A percentile compares a stretch with the other conserved stretches of the same genome.
phyloP scores from a whole-genome alignment of 2,329 filamentous ascomycete species.

The Aphanoascus verrucosus region DNA sequence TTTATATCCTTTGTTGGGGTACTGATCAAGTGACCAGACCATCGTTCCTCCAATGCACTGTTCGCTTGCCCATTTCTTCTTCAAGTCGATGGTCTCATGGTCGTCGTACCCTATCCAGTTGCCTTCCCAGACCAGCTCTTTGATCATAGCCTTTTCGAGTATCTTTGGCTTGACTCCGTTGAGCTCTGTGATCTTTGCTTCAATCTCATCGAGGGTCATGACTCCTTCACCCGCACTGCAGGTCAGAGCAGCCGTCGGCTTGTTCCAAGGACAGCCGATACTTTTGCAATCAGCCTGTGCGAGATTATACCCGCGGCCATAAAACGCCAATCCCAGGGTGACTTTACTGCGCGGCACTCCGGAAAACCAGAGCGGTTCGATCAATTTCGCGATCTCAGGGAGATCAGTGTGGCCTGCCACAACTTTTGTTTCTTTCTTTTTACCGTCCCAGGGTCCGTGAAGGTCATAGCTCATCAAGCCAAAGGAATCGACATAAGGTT shows the following conservation, averaged over 20 bases:
- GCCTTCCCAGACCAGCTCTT: slow-evolving; percentile 21
- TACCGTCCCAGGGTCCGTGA: slow-evolving; percentile 21
- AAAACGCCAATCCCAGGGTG: slow-evolving; percentile 21
- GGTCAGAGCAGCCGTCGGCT: slow-evolving; percentile 13
- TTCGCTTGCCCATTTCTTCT: slow-evolving; percentile 21
- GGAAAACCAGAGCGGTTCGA: slow-evolving; percentile 25
- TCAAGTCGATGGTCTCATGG: slow-evolving; percentile 18
- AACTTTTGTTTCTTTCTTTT: slow-evolving; percentile 12
- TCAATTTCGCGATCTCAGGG: slow-evolving; percentile 17
- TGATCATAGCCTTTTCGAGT: slow-evolving; percentile 18
- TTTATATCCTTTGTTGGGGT: background rate
- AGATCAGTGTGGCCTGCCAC: slow-evolving; percentile 20
- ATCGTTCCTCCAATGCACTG: slow-evolving; percentile 28
- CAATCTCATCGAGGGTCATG: slow-evolving; percentile 19
- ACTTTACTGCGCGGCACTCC: slow-evolving; percentile 19
- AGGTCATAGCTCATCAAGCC: slow-evolving; percentile 25
- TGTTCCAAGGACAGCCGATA: slow-evolving; percentile 19
- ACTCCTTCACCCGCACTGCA: slow-evolving; percentile 20
- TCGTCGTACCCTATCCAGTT: slow-evolving; percentile 25
- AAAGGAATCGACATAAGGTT: slow-evolving; percentile 20
- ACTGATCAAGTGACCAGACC: slow-evolving; percentile 22
- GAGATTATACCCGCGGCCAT: slow-evolving; percentile 20
- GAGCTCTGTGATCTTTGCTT: slow-evolving; percentile 12
- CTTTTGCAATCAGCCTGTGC: slow-evolving; percentile 15
- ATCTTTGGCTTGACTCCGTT: slow-evolving; percentile 7